A percentile compares a stretch with the other conserved stretches of the same genome.
phyloP scores from a whole-genome alignment of 192 early-diverging fungal genomes.

The Phycomyces blakesleeanus region DNA sequence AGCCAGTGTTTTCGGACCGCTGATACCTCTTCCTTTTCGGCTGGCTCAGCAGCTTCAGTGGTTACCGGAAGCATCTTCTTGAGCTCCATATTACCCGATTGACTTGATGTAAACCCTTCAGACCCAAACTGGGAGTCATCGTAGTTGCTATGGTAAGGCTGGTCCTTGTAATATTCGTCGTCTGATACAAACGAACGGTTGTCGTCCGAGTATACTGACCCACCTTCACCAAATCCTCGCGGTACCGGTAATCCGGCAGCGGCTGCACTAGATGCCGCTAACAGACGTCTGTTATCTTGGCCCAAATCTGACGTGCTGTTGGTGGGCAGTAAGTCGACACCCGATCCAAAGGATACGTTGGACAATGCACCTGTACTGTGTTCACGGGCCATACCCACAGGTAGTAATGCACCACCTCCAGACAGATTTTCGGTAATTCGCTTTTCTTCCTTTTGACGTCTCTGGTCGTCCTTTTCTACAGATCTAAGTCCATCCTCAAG shows the following conservation, averaged over 20 bases:
- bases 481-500: slow-evolving; percentile 80
- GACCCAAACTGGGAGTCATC: slow-evolving; percentile 33
- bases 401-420: not conserved
- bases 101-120: slow-evolving; percentile 12
- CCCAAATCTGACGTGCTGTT: not conserved
- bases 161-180: slow-evolving; percentile 28
- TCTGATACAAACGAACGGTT: slow-evolving; percentile 37
- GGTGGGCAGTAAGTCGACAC: slow-evolving; percentile 13
- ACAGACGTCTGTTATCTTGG: slow-evolving; percentile 11
- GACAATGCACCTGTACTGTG: slow-evolving; percentile 29
- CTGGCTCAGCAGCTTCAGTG: slow-evolving; percentile 43
- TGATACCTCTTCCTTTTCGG: slow-evolving; percentile 41
- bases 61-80: slow-evolving; percentile 18
- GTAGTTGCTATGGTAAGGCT: slow-evolving; percentile 11
- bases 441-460: slow-evolving; percentile 27
- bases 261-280: slow-evolving; percentile 4
- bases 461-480: slow-evolving; percentile 59
- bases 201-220: slow-evolving; percentile 36
- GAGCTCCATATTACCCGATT: slow-evolving; percentile 11
- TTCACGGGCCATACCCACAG: slow-evolving; percentile 13
- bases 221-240: slow-evolving; percentile 1
- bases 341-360: slow-evolving; percentile 27
- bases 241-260: slow-evolving; percentile 22
- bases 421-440: slow-evolving; percentile 34
- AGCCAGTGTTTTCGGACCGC: slow-evolving; percentile 79